Evolutionary conservation across 352 stramenopile genomes (phyloP), one percentile per base, ranked within the genome.

Genomic region (Globisporangium mamillatum): DNA sequence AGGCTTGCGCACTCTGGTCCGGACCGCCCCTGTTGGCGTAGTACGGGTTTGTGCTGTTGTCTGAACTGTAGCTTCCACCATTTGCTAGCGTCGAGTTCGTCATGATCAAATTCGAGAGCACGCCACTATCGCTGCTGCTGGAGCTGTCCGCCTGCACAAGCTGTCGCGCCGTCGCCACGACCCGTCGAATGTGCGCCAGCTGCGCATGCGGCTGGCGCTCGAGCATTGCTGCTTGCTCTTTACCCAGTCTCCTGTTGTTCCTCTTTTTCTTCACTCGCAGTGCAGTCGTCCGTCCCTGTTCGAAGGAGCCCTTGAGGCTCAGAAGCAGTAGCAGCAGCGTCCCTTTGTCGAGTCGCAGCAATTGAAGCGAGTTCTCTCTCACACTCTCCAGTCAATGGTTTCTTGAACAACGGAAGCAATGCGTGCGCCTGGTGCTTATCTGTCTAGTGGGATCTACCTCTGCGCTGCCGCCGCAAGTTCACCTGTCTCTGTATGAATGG

Each of bases 41-140:
- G 16, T 57, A 60, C 27, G 60, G 22, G 60, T 48, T 52, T n/a
- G 48, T 27, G 46, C 27, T 24, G 60, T 50, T 29, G 29, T 24
- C 24, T 3, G 46, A 34, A 34, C 29, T 34, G 60, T 16, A 9
- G 8, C 46, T 25, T 6, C 20, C 29, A 29, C 60, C 29, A 9
- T 38, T 46, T 18, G 10, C 9, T 3, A 52, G 9, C 12, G 46
- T 29, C 16, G 60, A 29, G 48, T 32, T 58, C 9, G 27, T 46
- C 24, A 29, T 7, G 14, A 60, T 59, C 29, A 66, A 29, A 25
- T 66, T 29, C 2, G 60, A 41, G 3, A 66, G 24, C 14, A 44
- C 18, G n/a, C 14, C 48, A n/a, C 46, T 22, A n/a, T 5, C 36
- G 48, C 29, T 36, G 57, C 4, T 32, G 29, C 46, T 52, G 4